A percentile compares a stretch with the other conserved stretches of the same genome.
phyloP scores from a whole-genome alignment of 305 asterid species.

The Solanum chacoense region DNA sequence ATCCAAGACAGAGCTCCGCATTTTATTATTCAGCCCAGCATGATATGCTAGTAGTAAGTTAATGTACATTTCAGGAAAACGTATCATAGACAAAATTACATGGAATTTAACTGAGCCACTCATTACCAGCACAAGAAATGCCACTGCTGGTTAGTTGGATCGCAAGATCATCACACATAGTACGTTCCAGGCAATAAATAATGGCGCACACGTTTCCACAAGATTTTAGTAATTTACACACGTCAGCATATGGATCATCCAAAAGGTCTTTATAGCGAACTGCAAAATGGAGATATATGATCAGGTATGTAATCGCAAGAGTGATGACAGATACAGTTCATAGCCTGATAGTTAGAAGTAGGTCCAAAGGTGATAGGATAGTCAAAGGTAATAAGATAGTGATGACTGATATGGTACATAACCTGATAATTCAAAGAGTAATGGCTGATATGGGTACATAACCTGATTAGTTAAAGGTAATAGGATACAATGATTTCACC shows the following conservation, averaged over 20 bases:
- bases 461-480: background rate
- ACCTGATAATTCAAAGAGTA: background rate
- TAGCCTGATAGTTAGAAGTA: background rate
- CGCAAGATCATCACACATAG: slow-evolving; percentile 83
- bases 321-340: background rate
- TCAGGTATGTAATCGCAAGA: slow-evolving; percentile 4
- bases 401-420: background rate
- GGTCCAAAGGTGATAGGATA: background rate
- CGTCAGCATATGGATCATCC: slow-evolving; percentile 72
- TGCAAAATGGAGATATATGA: slow-evolving; percentile 28
- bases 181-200: slow-evolving; percentile 91
- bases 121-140: slow-evolving; percentile 80
- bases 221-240: slow-evolving; percentile 72
- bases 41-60: slow-evolving; percentile 60
- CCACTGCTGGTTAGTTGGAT: slow-evolving; percentile 54
- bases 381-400: background rate
- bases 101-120: slow-evolving; percentile 4
- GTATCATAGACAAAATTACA: slow-evolving; percentile 2
- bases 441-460: background rate
- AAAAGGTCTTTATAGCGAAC: slow-evolving; percentile 91
- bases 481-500: background rate
- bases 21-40: slow-evolving; percentile 79
- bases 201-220: slow-evolving; percentile 74
- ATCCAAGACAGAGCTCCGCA: slow-evolving; percentile 80
- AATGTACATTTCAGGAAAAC: background rate